Evolutionary conservation across 148 eudicot species (phyloP), one percentile per base, ranked within the genome.

Genomic region (Spergularia marina): DNA sequence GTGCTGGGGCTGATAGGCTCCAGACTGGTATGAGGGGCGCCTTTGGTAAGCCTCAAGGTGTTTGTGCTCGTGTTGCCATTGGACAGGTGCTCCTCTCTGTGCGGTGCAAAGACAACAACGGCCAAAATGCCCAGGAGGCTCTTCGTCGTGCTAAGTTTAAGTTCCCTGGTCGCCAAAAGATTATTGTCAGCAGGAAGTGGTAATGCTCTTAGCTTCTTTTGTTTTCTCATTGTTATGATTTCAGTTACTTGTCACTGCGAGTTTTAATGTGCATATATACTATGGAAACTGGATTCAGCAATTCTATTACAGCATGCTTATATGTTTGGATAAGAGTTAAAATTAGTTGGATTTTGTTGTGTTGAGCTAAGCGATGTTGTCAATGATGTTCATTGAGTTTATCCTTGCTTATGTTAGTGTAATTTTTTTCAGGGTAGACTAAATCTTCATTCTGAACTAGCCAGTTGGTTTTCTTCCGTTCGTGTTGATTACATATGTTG

Each of bases 101-200:
- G 1, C 79, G 85, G 0, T 82, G 85, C 79, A 82, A 74, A 78
- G 85, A 83, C 71, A 83, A 83, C 62, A 63, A 72, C 80, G 62
- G 49, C 70, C 79, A 30, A 30, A 30, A 30, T 79, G 83, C 85
- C 6, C 80, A 79, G 74, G 85, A 83, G 63, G 85, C 85, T 51
- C 85, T 83, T 15, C 83, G 85, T 12, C 85, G 85, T 83, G 85
- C 85, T 54, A 83, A 83, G 75, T 83, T 83, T 75, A 83, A 83
- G 85, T 83, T 83, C 80, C 85, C 85, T 73, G 85, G 85, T 49
- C 85, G 85, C 25, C 85, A 82, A 79, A 82, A 79, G 82, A 82
- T 82, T 56, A 82, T 82, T 34, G 70, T 75, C 39, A 76, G 80
- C 77, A 83, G 85, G 82, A 83, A 83, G 63, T 83, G 85, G 85